Evolutionary conservation across 1,284 basidiomycete genomes (phyloP).

Genomic region (Tetrapyrgos nigripes): DNA sequence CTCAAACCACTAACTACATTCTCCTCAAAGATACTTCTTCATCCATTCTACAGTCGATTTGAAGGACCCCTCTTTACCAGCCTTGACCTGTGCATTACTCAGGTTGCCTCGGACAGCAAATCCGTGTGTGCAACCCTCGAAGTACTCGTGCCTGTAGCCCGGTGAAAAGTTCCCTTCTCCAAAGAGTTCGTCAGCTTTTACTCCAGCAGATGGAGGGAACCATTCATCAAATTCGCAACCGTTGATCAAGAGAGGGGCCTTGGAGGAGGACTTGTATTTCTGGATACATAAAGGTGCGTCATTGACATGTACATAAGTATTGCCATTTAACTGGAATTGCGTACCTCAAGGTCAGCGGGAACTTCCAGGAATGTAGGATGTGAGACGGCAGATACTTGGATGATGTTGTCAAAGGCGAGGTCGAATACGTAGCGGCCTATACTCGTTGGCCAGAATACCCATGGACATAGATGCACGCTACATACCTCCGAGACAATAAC

Average conservation of each 20-base stretch:
- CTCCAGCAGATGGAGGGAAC: constrained; percentile 52
- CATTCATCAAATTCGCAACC: constrained; percentile 57
- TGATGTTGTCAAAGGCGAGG: constrained; percentile 65
- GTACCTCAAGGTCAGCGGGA: constrained; percentile 51
- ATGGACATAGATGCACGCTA: constrained; percentile 1
- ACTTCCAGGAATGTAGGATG: constrained; percentile 75
- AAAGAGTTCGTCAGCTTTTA: constrained; percentile 60
- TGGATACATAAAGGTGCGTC: constrained; percentile 24
- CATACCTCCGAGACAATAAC: constrained; percentile 76
- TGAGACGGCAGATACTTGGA: constrained; percentile 58
- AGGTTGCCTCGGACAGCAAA: constrained; percentile 6
- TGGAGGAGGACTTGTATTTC: constrained; percentile 54
- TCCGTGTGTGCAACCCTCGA: constrained; percentile 40
- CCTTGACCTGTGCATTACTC: constrained; percentile 8
- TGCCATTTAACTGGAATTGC: neutral
- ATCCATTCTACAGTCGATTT: constrained; percentile 53
- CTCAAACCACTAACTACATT: neutral
- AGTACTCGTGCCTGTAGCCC: constrained; percentile 63
- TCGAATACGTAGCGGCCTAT: constrained; percentile 67
- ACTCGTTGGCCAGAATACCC: constrained; percentile 2
- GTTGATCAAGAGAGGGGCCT: constrained; percentile 68
- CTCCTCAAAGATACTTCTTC: constrained; percentile 36
- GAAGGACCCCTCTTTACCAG: constrained; percentile 3
- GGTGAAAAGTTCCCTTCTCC: constrained; percentile 50
- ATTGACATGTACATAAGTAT: neutral